Evolutionary conservation across 306 rosid genomes (phyloP).

Genomic region (Albizia julibrissin): DNA sequence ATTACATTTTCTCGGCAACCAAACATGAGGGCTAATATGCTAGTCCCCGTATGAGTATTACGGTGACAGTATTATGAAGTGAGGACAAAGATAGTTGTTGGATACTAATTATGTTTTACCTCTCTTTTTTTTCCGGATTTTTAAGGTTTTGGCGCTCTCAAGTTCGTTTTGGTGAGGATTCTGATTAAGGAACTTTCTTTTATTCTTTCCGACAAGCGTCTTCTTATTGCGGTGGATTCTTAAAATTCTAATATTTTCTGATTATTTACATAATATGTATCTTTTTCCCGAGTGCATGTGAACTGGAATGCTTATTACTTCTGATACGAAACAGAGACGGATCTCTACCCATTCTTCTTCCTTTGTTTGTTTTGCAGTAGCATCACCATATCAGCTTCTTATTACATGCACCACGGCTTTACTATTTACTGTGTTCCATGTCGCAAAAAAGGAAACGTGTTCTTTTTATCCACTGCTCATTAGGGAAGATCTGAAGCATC

Average conservation of each 20-base stretch:
- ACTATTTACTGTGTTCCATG: slow-evolving; percentile 38
- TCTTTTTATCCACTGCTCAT: slow-evolving; percentile 56
- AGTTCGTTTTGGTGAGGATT: slow-evolving; percentile 93
- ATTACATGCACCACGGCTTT: slow-evolving; percentile 57
- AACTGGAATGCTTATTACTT: slow-evolving; percentile 47
- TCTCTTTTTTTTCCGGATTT: slow-evolving; percentile 45
- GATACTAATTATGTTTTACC: slow-evolving; percentile 55
- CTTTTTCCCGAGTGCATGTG: slow-evolving; percentile 25
- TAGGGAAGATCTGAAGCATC: slow-evolving; percentile 93
- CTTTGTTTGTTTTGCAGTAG: slow-evolving; percentile 86
- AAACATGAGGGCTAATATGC: slow-evolving; percentile 45
- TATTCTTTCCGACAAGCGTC: slow-evolving; percentile 62
- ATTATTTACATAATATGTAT: slow-evolving; percentile 15
- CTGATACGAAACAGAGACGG: slow-evolving; percentile 62
- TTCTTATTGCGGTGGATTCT: slow-evolving; percentile 59
- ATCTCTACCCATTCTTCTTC: slow-evolving; percentile 80
- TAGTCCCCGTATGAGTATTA: slow-evolving; percentile 32
- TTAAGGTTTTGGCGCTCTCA: slow-evolving; percentile 81
- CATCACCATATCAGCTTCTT: slow-evolving; percentile 42
- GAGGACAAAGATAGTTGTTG: slow-evolving; percentile 40
- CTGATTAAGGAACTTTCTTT: slow-evolving; percentile 74
- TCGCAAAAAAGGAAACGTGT: slow-evolving; percentile 49
- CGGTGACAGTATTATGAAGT: slow-evolving; percentile 35
- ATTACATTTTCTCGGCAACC: slow-evolving; percentile 56
- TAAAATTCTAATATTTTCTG: slow-evolving; percentile 31